Evolutionary conservation across 169 alveolate species (phyloP), one percentile per base, ranked within the genome.

Genomic region (Plasmodium billcollinsi): DNA sequence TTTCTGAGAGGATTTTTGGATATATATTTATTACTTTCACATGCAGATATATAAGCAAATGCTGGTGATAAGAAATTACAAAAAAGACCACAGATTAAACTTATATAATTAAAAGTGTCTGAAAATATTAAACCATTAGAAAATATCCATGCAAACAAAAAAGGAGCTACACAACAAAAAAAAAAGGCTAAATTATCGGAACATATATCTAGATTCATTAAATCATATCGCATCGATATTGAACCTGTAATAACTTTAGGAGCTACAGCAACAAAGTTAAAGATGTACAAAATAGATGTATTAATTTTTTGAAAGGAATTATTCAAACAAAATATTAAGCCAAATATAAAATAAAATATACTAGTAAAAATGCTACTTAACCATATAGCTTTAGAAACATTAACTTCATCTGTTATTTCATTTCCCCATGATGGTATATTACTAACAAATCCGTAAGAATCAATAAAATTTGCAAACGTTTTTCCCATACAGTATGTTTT

Each of bases 401-500:
- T 94, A 29, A 94, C 96, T 33, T 94, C 94, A 63, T 73, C 89
- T 3, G 94, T 94, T 91, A 94, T 92, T 72, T 94, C 96, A 75
- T 94, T 94, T 43, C 95, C 96, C 96, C 96, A 94, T 6, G 95
- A 92, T 26, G 96, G 96, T n/a, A 92, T 88, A 45, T 83, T 73
- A 66, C 95, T 88, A 43, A 94, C 94, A 58, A 94, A 70, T 45
- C 92, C 93, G 73, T 90, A 94, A 62, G 93, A 92, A 52, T 94
- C 95, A 67, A 94, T 93, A 62, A 94, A 94, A 62, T 91, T 90
- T 18, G 92, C 70, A 50, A 70, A 72, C 39, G 91, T 52, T 89
- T 71, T 72, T 1, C 88, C 62, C 76, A 73, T 50, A 83, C 95
- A 43, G 76, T 66, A 76, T 18, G 78, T 50, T 88, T 76, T 58